Evolutionary conservation across 164 flowering plant genomes (phyloP), one percentile per base, ranked within the genome.

Genomic region (Taxillus chinensis): DNA sequence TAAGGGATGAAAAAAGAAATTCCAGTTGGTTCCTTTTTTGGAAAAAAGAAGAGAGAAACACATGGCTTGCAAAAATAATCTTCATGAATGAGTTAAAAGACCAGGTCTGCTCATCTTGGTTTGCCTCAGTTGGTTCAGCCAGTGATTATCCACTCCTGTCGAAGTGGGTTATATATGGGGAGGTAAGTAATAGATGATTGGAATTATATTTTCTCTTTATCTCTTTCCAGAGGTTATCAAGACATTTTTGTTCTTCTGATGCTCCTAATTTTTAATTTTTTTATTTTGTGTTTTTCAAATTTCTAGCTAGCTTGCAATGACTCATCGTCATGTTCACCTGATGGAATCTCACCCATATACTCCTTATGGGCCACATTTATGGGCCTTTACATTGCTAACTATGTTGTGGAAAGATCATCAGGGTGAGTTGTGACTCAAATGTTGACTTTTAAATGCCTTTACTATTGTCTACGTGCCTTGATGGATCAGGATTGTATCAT

Each of bases 61-160:
- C 86, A 60, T 89, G 82, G 96, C 77, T 91, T 53, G 77, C 86
- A 42, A 83, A 83, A 66, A 78, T 89, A 38, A 50, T 91, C 54
- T 84, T 74, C 8, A 77, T 91, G 79, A 75, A 85, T 77, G 85
- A 95, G 74, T 81, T 82, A 68, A 91, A 95, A 71, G 96, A 91
- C 48, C 86, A 86, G 68, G 83, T 95, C 51, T 91, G 99, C 78
- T 83, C 86, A 51, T 95, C 99, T 65, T 95, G 99, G 99, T 95
- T 95, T 84, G 99, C 98, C 52, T 98, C 98, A n/a, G 96, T 95
- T 72, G 99, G 99, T 14, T 89, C 96, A 62, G 99, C 98, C 38
- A 86, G 86, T 78, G 99, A 95, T 68, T 95, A 89, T 76, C 99
- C 99, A 37, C 74, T 95, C 64, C 71, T 91, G 64, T 95, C 99